Evolutionary conservation across 345 rosid genomes (phyloP), one percentile per base, ranked within the genome.

Genomic region (Aurinia saxatilis): DNA sequence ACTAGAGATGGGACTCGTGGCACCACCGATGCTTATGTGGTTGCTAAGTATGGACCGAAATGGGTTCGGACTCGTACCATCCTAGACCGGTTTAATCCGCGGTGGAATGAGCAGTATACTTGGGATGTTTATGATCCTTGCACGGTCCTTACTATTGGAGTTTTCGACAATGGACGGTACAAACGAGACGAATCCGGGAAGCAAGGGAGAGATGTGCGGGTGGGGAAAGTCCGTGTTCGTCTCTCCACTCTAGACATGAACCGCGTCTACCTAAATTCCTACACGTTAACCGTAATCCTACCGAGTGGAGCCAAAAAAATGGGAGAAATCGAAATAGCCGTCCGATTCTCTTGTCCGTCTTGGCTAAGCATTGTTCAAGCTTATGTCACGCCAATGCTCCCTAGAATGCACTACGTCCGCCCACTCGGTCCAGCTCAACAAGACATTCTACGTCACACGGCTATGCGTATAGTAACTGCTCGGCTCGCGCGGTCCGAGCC

Each of bases 91-190:
- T 91, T 91, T 71, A 91, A 84, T 75, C 98, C 96, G 31, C 78
- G 87, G 44, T 91, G 96, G 98, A 91, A 91, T 27, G 95, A 91
- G 81, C 98, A 91, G 48, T 86, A 88, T 56, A 84, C 95, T 0
- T 91, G 98, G 98, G 96, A 91, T 30, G 88, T 91, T 3, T 83
- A 81, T 17, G 98, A 91, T 68, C 92, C 92, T 0, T 88, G 95
- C 49, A 91, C 98, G 0, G 88, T 88, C 11, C 80, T 91, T 2
- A 80, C 96, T 0, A 83, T 91, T 9, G 92, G 98, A 1, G 87
- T 86, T 7, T 91, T 84, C 7, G 96, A 91, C 42, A 91, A 91
- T 7, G 90, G 86, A 42, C 53, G 85, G 40, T 85, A 91, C 77
- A 91, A 77, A 62, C 63, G 45, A 0, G 90, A 87, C 19, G 91